These are phyloP conservation scores for Pseudevernia furfuracea DNA, from an alignment of 495 filamentous ascomycete genomes.

Conservation along the genomic window DNA sequence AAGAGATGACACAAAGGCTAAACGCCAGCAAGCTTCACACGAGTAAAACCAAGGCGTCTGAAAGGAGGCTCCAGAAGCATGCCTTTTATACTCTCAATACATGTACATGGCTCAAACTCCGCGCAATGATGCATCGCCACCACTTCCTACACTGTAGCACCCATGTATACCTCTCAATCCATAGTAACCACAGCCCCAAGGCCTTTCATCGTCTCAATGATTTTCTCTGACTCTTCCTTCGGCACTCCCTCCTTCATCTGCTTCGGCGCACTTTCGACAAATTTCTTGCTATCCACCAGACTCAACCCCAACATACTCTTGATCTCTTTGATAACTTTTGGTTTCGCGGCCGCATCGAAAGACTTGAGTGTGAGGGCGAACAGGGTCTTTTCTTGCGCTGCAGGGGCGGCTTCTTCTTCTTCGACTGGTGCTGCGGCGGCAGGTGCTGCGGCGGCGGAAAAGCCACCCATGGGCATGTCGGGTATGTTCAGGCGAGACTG, in stretches of 20 bases:
- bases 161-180: slow-evolving; percentile 53
- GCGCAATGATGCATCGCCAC: neutral
- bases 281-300: slow-evolving; percentile 99
- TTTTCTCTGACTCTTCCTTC: slow-evolving; percentile 99
- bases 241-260: slow-evolving; percentile 95
- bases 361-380: slow-evolving; percentile 90
- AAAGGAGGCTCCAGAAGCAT: neutral
- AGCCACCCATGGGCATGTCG: slow-evolving; percentile 87
- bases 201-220: slow-evolving; percentile 84
- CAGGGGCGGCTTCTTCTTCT: slow-evolving; percentile 75
- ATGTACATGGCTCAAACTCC: slow-evolving; percentile 12
- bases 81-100: neutral
- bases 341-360: slow-evolving; percentile 82
- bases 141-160: neutral
- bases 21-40: neutral
- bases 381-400: slow-evolving; percentile 86
- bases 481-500: slow-evolving; percentile 95
- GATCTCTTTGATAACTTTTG: slow-evolving; percentile 99
- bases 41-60: neutral
- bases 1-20: neutral
- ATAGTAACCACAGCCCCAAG: slow-evolving; percentile 80
- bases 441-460: slow-evolving; percentile 52
- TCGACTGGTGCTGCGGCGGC: slow-evolving; percentile 62
- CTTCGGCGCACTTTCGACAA: slow-evolving; percentile 96
- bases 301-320: slow-evolving; percentile 91